Evolutionary conservation across 2,329 filamentous ascomycete genomes (phyloP).

Genomic region (Scytalidium sp.): DNA sequence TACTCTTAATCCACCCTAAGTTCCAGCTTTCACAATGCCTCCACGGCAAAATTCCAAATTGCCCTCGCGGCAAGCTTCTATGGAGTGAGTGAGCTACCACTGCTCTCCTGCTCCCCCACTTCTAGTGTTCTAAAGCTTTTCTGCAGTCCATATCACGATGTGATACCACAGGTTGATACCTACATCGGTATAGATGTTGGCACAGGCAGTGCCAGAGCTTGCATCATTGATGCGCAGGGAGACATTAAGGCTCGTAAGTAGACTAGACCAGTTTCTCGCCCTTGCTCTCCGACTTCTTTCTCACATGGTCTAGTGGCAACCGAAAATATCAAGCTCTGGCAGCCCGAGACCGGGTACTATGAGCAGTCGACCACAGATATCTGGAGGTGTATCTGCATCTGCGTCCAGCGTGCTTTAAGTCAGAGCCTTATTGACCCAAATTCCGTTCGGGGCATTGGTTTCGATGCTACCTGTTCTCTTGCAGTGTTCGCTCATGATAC

Average conservation of each 20-base stretch:
- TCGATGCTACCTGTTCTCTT: constrained; percentile 98
- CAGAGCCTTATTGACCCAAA: constrained; percentile 76
- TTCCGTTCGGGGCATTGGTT: constrained; percentile 85
- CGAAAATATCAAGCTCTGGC: constrained; percentile 77
- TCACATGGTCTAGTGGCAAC: constrained; percentile 49
- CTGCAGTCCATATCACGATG: constrained; percentile 28
- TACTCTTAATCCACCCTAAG: not conserved
- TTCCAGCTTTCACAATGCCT: not conserved
- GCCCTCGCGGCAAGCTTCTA: constrained; percentile 28
- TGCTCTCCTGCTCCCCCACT: not conserved
- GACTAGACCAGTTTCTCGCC: not conserved
- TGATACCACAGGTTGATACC: constrained; percentile 46
- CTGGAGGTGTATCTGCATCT: constrained; percentile 90
- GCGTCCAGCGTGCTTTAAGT: constrained; percentile 76
- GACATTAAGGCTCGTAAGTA: constrained; percentile 66
- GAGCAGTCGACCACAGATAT: constrained; percentile 99
- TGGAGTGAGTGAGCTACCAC: constrained; percentile 22
- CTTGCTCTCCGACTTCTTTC: constrained; percentile 2
- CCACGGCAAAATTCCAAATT: constrained; percentile 20
- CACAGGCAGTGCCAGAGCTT: constrained; percentile 91
- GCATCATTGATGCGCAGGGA: constrained; percentile 88
- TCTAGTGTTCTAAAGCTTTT: not conserved
- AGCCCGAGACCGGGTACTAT: constrained; percentile 73
- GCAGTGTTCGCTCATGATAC: constrained; percentile 87
- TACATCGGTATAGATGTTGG: constrained; percentile 92